phyloP scores from a whole-genome alignment of 2,329 filamentous ascomycete genomes.

The Elsinoe necatrix region DNA sequence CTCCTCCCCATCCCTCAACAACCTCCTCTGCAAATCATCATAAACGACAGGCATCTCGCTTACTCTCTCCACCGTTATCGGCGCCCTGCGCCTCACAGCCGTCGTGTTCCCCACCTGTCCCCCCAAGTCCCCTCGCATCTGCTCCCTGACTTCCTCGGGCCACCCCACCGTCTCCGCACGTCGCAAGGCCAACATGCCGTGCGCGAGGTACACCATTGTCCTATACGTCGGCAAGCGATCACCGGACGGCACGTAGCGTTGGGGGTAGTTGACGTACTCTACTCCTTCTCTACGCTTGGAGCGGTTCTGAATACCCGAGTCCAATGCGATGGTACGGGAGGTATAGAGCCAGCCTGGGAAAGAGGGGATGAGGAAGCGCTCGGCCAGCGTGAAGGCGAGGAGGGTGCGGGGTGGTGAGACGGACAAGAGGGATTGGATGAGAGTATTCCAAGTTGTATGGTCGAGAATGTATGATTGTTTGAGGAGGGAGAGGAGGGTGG shows the following conservation, averaged over 20 bases:
- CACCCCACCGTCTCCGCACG: slow-evolving; percentile 29
- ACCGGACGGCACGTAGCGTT: slow-evolving; percentile 22
- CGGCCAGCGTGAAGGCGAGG: slow-evolving; percentile 66
- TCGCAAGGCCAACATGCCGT: slow-evolving; percentile 30
- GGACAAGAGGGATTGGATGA: slow-evolving; percentile 57
- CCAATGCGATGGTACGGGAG: slow-evolving; percentile 24
- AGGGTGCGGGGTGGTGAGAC: slow-evolving; percentile 46
- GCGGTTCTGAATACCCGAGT: slow-evolving; percentile 24
- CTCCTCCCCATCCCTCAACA: slow-evolving; percentile 33
- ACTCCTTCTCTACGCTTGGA: slow-evolving; percentile 21
- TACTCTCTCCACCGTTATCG: slow-evolving; percentile 35
- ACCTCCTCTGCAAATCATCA: slow-evolving; percentile 46
- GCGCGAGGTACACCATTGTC: slow-evolving; percentile 36
- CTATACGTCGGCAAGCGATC: slow-evolving; percentile 35
- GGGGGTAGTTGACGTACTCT: slow-evolving; percentile 24
- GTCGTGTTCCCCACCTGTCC: slow-evolving; percentile 24
- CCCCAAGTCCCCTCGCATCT: slow-evolving; percentile 23
- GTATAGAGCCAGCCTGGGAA: slow-evolving; percentile 63
- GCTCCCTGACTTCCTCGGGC: slow-evolving; percentile 23
- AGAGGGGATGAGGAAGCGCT: slow-evolving; percentile 65
- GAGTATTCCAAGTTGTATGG: slow-evolving; percentile 71
- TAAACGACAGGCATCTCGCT: slow-evolving; percentile 35
- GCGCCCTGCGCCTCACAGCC: slow-evolving; percentile 30
- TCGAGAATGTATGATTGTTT: slow-evolving; percentile 64
- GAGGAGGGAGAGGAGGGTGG: slow-evolving; percentile 48